Conservation (phyloP, 2,329 filamentous ascomycete species). For the Fusarium nisikadoi region DNA sequence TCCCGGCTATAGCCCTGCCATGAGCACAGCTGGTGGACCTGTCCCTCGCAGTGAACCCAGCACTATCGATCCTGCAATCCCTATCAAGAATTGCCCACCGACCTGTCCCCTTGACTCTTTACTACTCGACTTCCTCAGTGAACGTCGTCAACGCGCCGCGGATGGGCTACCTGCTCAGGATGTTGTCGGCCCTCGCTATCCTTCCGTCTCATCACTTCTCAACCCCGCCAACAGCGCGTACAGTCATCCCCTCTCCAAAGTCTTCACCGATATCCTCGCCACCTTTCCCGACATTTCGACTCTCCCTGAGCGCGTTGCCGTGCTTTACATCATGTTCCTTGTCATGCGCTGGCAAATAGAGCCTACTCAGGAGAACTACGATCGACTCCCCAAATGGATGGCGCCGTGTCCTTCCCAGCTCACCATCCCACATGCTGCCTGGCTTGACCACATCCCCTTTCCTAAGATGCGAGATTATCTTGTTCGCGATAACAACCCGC, state of each 20-base stretch:
- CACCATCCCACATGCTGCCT: conserved; percentile 75
- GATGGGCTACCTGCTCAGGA: conserved; percentile 72
- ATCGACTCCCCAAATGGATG: conserved; percentile 79
- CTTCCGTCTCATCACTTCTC: conserved; percentile 80
- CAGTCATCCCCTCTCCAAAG: conserved; percentile 82
- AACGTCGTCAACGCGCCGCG: conserved; percentile 72
- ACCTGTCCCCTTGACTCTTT: conserved; percentile 83
- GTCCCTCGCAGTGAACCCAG: conserved; percentile 34
- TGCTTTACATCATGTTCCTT: conserved; percentile 88
- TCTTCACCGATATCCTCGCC: conserved; percentile 85
- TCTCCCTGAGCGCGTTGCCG: conserved; percentile 84
- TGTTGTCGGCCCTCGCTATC: conserved; percentile 80
- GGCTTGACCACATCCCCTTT: conserved; percentile 86
- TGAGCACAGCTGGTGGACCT: conserved; percentile 26
- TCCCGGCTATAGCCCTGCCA: conserved; percentile 36
- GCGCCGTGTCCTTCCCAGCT: conserved; percentile 74
- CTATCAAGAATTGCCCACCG: conserved; percentile 70
- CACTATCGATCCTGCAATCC: conserved; percentile 40
- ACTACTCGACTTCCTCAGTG: conserved; percentile 81
- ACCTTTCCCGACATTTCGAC: conserved; percentile 83
- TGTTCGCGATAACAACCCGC: conserved; percentile 59
- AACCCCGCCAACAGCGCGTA: conserved; percentile 72
- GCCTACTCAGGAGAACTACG: conserved; percentile 82
- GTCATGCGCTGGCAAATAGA: conserved; percentile 87
- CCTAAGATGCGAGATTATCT: conserved; percentile 78